phyloP scores from a whole-genome alignment of 495 filamentous ascomycete genomes.

The Talaromyces ruber region DNA sequence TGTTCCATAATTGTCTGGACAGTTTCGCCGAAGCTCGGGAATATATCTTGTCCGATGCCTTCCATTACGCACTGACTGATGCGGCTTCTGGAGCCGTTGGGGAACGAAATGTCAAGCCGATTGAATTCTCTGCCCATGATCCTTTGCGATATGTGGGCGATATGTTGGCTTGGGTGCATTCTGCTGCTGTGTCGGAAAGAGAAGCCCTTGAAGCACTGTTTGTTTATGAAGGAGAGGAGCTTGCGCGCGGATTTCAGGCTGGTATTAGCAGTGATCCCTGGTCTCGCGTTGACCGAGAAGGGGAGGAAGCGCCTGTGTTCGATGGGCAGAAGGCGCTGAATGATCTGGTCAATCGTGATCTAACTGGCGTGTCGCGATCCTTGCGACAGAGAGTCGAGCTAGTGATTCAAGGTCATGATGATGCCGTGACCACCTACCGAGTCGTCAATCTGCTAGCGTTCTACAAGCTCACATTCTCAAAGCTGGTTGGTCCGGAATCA shows the following conservation, averaged over 20 bases:
- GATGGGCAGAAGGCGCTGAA: constrained; percentile 79
- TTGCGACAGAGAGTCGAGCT: constrained; percentile 81
- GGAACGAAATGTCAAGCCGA: constrained; percentile 65
- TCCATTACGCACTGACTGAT: constrained; percentile 85
- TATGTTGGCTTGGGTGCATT: constrained; percentile 97
- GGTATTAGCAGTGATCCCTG: constrained; percentile 84
- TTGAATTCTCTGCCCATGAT: constrained; percentile 90
- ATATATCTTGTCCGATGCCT: constrained; percentile 78
- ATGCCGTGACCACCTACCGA: constrained; percentile 80
- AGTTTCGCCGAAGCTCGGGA: constrained; percentile 90
- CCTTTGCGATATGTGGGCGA: constrained; percentile 89
- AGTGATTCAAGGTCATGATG: constrained; percentile 85
- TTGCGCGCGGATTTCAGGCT: constrained; percentile 75
- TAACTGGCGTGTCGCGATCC: constrained; percentile 67
- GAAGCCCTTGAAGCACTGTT: constrained; percentile 90
- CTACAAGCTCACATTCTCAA: constrained; percentile 77
- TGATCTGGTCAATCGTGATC: constrained; percentile 78
- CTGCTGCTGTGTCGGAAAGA: constrained; percentile 83
- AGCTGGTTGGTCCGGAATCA: constrained; percentile 63
- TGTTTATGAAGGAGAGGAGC: constrained; percentile 84
- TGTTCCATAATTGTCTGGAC: constrained; percentile 92
- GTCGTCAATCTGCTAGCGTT: constrained; percentile 82
- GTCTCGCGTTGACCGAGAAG: constrained; percentile 52
- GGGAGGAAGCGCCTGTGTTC: constrained; percentile 51
- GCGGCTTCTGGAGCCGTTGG: constrained; percentile 35